Conservation (phyloP, 148 eudicot species). For the Diospyros lotus region DNA sequence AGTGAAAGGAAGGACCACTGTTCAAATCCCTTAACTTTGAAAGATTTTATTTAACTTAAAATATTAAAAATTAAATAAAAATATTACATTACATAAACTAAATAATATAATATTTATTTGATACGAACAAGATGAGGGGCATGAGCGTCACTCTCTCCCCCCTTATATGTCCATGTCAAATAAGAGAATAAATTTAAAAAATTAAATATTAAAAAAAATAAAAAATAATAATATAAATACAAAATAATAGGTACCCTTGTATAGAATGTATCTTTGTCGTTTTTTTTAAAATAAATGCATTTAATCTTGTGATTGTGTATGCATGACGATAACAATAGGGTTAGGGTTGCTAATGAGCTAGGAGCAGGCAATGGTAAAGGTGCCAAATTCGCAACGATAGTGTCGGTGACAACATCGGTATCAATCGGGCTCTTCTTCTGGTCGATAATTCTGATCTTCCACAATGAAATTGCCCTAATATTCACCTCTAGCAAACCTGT, state of each 20-base stretch:
- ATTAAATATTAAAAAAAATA: not conserved
- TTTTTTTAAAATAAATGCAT: not conserved
- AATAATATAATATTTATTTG: no score
- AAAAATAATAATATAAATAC: not conserved
- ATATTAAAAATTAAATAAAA: no score
- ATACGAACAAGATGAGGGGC: no score
- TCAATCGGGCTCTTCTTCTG: constrained; percentile 50
- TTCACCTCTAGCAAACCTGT: constrained; percentile 44
- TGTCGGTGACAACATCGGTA: constrained; percentile 40
- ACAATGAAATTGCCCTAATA: constrained; percentile 42
- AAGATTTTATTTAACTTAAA: no score
- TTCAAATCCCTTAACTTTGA: no score
- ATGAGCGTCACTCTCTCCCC: no score
- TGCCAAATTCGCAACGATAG: constrained; percentile 53
- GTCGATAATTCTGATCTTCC: constrained; percentile 33
- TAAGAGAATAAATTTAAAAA: not conserved
- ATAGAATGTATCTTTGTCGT: not conserved
- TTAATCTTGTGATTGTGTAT: not conserved
- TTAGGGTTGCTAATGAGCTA: constrained; percentile 58
- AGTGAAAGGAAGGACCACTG: no score
- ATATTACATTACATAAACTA: no score
- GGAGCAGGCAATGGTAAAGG: constrained; percentile 67
- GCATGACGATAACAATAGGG: constrained; percentile 20
- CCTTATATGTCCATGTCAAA: no score
- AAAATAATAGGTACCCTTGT: no score